These are phyloP conservation scores for Plantago major DNA, from an alignment of 257 asterid species.

Conservation along the genomic window DNA sequence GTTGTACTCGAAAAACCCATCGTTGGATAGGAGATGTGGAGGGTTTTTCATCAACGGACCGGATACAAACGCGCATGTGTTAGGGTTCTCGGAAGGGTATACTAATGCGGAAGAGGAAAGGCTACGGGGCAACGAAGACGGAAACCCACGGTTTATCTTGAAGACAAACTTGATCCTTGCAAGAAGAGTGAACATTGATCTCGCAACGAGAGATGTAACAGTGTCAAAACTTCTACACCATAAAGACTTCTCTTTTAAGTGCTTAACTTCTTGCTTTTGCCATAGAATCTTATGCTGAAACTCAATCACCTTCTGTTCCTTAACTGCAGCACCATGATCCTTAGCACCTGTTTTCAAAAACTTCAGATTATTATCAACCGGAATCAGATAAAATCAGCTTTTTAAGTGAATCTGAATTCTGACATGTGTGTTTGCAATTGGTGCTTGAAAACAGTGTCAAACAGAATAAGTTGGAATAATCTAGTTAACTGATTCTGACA, in stretches of 20 bases:
- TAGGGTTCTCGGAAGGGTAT: slow-evolving; percentile 63
- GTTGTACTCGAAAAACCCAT: slow-evolving; percentile 43
- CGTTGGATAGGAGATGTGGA: slow-evolving; percentile 13
- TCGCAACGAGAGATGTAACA: slow-evolving; percentile 47
- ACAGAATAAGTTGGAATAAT: no score
- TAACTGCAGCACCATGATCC: slow-evolving; percentile 19
- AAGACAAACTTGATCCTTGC: slow-evolving; percentile 78
- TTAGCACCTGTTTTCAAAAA: no score
- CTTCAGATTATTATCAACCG: not conserved
- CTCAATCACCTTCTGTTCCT: slow-evolving; percentile 51
- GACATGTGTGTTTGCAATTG: no score
- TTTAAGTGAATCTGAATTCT: no score
- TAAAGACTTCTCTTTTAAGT: slow-evolving; percentile 65
- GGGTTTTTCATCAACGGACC: slow-evolving; percentile 49
- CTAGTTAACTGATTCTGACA: no score
- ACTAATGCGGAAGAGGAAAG: slow-evolving; percentile 81
- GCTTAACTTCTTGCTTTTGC: slow-evolving; percentile 75
- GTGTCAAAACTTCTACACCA: slow-evolving; percentile 84
- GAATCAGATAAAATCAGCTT: no score
- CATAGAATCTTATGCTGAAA: slow-evolving; percentile 67
- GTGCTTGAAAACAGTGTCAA: no score
- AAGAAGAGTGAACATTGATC: slow-evolving; percentile 59
- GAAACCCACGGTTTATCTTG: slow-evolving; percentile 47
- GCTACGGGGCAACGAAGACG: slow-evolving; percentile 59
- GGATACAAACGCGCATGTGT: slow-evolving; percentile 35